Conservation (phyloP, 176 grass and related monocot genomes). For the Triticum timopheevii region DNA sequence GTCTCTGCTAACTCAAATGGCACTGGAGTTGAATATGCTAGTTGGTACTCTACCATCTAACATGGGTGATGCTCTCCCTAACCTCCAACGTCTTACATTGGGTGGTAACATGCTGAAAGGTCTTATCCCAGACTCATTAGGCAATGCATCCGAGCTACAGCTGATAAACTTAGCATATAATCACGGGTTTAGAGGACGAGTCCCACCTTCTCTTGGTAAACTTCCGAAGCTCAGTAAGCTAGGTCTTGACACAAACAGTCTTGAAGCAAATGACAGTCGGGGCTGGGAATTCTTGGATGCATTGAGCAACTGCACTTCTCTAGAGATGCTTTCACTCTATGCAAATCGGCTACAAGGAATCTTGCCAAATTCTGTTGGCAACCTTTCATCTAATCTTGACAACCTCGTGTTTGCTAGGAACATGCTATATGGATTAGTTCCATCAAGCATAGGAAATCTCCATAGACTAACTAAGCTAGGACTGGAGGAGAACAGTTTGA, state of each 20-base stretch:
- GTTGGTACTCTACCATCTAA: background rate
- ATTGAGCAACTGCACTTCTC: conserved; percentile 25
- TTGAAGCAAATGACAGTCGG: background rate
- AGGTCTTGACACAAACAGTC: background rate
- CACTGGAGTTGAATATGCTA: background rate
- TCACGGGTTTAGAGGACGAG: conserved; percentile 25
- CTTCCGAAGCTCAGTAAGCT: conserved; percentile 7
- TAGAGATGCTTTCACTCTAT: background rate
- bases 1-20: background rate
- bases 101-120: conserved; percentile 22
- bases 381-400: conserved; percentile 32
- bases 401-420: background rate
- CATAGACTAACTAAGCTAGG: conserved; percentile 12
- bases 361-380: conserved; percentile 32
- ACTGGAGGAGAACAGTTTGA: background rate
- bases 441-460: conserved; percentile 35
- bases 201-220: conserved; percentile 34
- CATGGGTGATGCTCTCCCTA: conserved; percentile 33
- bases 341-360: conserved; percentile 31
- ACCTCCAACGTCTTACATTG: background rate
- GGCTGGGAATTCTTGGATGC: conserved; percentile 39
- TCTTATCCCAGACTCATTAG: conserved; percentile 24
- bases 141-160: background rate
- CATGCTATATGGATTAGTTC: conserved; percentile 31
- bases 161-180: background rate